Evolutionary conservation across 23 red algal genomes (phyloP), one percentile per base, ranked within the genome.

Genomic region (Pyropia haitanensis): DNA sequence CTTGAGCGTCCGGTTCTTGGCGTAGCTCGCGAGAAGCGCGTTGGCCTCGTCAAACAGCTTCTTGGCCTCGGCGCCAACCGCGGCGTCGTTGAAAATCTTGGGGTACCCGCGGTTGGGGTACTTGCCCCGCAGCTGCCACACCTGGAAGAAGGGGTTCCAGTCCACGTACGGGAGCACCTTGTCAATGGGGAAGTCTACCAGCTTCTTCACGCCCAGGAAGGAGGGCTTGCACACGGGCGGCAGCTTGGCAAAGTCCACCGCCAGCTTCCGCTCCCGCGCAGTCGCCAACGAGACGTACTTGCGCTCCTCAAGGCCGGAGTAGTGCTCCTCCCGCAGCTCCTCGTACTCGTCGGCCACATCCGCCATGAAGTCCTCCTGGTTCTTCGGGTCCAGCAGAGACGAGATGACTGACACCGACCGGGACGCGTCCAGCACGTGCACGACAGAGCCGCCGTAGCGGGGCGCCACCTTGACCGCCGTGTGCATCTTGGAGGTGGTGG

Each of bases 111-210:
- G 70, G 68, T 90, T 90, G 9, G 85, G 85, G 39, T 90, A 90
- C 76, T 90, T 90, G 28, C 85, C 85, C 23, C 85, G 49, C 50
- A 90, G 63, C 63, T 90, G 85, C 85, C 85, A 90, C n/a, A 74
- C 79, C 51, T 82, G 76, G 85, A 90, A 90, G 67, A 90, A 90
- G 46, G 85, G 85, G 61, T 88, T 88, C 83, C 83, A 88, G 60
- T 88, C 83, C 24, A 88, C 77, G 59, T 78, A 88, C 18, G 63
- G 9, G 14, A 79, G 39, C 26, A 75, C 34, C 22, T 72, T 60
- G 17, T 78, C 53, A 26, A 88, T 31, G 0, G 83, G 83, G 63
- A 61, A 80, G n/a, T 88, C 83, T 49, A 46, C 55, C 53, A 88
- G 51, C 5, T 63, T 56, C 39, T 56, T 56, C 8, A 79, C 55